These are phyloP conservation scores for Cercis canadensis DNA, from an alignment of 306 rosid species.

Conservation along the genomic window DNA sequence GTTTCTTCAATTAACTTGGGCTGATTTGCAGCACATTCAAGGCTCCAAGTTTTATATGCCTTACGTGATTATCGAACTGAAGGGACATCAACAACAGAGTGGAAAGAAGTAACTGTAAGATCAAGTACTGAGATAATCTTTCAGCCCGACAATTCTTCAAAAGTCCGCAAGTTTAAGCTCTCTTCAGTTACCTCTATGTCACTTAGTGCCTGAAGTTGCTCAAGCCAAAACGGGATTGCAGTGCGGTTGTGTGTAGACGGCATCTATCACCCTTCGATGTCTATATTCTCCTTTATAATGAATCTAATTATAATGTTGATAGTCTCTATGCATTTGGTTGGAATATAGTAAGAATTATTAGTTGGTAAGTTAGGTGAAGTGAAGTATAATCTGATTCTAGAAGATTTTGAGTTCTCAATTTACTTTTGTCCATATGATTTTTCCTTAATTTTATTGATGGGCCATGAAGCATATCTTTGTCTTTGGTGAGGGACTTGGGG, in stretches of 20 bases:
- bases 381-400: neutral
- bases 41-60: slow-evolving; percentile 74
- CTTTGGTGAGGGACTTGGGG: too few relatives aligned
- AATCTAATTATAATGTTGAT: neutral
- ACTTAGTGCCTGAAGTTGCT: slow-evolving; percentile 69
- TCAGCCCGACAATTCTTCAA: slow-evolving; percentile 61
- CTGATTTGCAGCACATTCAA: slow-evolving; percentile 72
- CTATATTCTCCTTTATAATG: neutral
- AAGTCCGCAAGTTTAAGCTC: slow-evolving; percentile 74
- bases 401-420: neutral
- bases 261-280: neutral
- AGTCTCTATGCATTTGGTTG: neutral
- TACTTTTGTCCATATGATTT: too few relatives aligned
- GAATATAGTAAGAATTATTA: neutral
- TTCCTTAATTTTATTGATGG: too few relatives aligned
- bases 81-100: slow-evolving; percentile 67
- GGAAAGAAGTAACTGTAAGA: slow-evolving; percentile 76
- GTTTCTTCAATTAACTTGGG: slow-evolving; percentile 35
- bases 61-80: slow-evolving; percentile 78
- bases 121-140: slow-evolving; percentile 80
- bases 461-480: too few relatives aligned
- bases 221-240: slow-evolving; percentile 7
- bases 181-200: slow-evolving; percentile 70
- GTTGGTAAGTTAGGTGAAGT: neutral
- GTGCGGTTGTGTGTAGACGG: neutral